These are phyloP conservation scores for Calycina marina DNA, from an alignment of 2,329 filamentous ascomycete genomes.

Conservation along the genomic window DNA sequence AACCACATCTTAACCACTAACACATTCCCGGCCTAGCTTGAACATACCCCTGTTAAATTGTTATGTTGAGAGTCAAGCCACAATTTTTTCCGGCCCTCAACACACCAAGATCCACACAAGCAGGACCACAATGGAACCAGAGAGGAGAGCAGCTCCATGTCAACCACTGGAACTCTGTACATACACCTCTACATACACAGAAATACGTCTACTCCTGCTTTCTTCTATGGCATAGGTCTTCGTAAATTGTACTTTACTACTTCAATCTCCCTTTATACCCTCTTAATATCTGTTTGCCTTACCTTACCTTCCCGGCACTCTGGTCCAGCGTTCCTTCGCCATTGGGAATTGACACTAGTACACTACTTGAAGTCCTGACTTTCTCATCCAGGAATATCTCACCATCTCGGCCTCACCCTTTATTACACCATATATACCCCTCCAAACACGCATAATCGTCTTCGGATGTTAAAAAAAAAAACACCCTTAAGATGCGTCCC, in stretches of 20 bases:
- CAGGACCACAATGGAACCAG: no score
- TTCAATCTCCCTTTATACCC: no score
- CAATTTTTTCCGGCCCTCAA: not conserved
- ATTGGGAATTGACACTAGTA: not conserved
- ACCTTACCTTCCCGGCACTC: not conserved
- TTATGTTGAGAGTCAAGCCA: not conserved
- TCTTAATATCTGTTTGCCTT: no score
- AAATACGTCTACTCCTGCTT: no score
- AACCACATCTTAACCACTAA: no score
- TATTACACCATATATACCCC: slow-evolving; percentile 7
- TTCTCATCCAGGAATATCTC: not conserved
- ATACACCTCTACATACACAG: no score
- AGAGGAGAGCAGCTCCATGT: no score
- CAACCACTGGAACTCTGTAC: no score
- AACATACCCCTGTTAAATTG: no score
- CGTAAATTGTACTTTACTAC: no score
- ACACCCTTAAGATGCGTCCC: slow-evolving; percentile 62
- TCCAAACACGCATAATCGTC: slow-evolving; percentile 12
- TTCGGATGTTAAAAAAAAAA: slow-evolving; percentile 14
- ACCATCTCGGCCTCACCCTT: not conserved
- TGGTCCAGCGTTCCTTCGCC: not conserved
- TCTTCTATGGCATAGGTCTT: no score
- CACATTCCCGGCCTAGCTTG: no score
- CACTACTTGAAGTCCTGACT: not conserved
- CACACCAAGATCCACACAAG: not conserved